Evolutionary conservation across 306 rosid genomes (phyloP).

Genomic region (Cucurbita pepo): DNA sequence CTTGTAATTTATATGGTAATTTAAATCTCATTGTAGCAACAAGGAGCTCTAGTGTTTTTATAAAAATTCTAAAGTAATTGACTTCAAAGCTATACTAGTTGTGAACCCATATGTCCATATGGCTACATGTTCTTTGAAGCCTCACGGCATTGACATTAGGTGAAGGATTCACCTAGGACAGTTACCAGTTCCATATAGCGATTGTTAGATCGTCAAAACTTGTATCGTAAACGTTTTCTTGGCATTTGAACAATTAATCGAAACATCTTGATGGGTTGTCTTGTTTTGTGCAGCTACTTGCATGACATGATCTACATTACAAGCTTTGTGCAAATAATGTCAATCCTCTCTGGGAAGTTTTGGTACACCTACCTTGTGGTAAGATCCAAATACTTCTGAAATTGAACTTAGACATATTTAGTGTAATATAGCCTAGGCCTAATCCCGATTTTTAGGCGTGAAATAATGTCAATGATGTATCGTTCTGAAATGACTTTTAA

Average conservation of each 20-base stretch:
- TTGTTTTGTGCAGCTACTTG: constrained; percentile 42
- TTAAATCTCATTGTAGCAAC: background rate
- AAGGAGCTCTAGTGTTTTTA: background rate
- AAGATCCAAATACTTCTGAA: constrained; percentile 9
- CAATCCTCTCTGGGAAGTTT: constrained; percentile 84
- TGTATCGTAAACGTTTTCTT: background rate
- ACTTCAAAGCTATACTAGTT: background rate
- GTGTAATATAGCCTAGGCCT: background rate
- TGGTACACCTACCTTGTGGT: constrained; percentile 92
- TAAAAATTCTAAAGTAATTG: background rate
- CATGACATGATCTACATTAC: constrained; percentile 32
- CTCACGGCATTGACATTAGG: background rate
- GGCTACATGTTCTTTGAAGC: background rate
- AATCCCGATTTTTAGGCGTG: background rate
- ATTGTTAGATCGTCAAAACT: background rate
- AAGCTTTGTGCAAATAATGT: constrained; percentile 81
- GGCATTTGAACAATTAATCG: background rate
- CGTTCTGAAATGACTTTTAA: background rate
- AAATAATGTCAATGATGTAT: background rate
- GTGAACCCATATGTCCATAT: background rate
- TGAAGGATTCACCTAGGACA: background rate
- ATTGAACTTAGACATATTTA: background rate
- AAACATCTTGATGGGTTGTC: background rate
- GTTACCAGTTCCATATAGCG: background rate
- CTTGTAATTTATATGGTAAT: background rate